phyloP scores from a whole-genome alignment of 805 yeast species.

The Kurtzmaniella fragi region DNA sequence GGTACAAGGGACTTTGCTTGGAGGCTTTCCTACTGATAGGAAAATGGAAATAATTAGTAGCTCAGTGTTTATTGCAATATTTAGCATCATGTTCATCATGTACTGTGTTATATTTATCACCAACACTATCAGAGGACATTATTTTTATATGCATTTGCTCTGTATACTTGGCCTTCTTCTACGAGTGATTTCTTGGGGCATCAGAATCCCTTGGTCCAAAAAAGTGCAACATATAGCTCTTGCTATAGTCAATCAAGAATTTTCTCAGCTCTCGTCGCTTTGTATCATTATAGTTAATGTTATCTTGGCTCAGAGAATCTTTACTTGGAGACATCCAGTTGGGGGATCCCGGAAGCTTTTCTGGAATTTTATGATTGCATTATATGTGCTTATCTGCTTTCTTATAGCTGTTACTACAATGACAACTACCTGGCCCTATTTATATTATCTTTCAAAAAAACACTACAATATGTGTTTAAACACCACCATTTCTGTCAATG shows the following conservation, averaged over 20 bases:
- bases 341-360: slow-evolving; percentile 52
- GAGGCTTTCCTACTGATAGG: too few species aligned
- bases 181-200: too few species aligned
- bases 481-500: slow-evolving; percentile 36
- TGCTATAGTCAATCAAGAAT: too few species aligned
- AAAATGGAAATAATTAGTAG: too few species aligned
- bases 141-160: slow-evolving; percentile 52
- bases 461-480: slow-evolving; percentile 48
- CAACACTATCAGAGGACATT: slow-evolving; percentile 53
- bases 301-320: slow-evolving; percentile 65
- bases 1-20: too few species aligned
- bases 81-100: slow-evolving; percentile 41
- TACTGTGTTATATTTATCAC: slow-evolving; percentile 43
- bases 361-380: slow-evolving; percentile 43
- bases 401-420: slow-evolving; percentile 65
- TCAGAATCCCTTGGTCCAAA: slow-evolving; percentile 57
- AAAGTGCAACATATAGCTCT: slow-evolving; percentile 51
- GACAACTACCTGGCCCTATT: slow-evolving; percentile 56
- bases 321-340: slow-evolving; percentile 75
- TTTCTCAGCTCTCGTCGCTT: too few species aligned
- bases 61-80: slow-evolving; percentile 54
- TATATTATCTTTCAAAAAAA: slow-evolving; percentile 45
- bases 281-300: slow-evolving; percentile 52
- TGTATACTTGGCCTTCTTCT: too few species aligned
- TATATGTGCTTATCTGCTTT: slow-evolving; percentile 51